A percentile compares a stretch with the other conserved stretches of the same genome.
These are phyloP conservation scores for Penicillium coprophilum DNA, from an alignment of 495 filamentous ascomycete species.

Conservation along the genomic window DNA sequence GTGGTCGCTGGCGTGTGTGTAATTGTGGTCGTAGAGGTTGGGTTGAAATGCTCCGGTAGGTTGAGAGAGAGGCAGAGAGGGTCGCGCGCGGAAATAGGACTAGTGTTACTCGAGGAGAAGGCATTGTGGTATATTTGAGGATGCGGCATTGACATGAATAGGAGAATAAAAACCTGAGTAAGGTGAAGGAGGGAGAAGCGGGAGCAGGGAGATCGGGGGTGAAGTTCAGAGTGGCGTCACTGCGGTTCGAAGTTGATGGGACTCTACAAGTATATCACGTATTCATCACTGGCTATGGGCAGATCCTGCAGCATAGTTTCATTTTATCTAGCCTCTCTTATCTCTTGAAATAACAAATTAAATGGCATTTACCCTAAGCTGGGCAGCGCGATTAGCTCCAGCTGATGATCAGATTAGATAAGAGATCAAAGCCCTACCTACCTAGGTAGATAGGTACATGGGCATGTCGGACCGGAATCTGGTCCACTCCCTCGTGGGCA, in stretches of 20 bases:
- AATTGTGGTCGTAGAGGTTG: conserved; percentile 8
- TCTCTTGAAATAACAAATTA: neutral
- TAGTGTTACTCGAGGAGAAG: conserved; percentile 13
- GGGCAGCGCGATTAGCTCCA: neutral
- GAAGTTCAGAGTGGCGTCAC: conserved; percentile 24
- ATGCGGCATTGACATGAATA: conserved; percentile 2
- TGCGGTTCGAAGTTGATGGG: neutral
- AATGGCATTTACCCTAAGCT: neutral
- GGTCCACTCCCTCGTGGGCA: too few relatives aligned
- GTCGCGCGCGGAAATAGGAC: conserved; percentile 5
- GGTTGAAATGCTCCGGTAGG: conserved; percentile 9
- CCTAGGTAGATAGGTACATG: too few relatives aligned
- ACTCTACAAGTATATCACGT: neutral
- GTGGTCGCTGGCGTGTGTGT: conserved; percentile 13
- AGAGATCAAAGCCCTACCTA: neutral
- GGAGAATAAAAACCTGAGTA: neutral
- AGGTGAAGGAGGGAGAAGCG: neutral
- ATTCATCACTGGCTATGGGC: neutral
- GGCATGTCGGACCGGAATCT: too few relatives aligned
- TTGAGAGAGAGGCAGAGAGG: neutral
- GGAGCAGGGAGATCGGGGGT: conserved; percentile 12
- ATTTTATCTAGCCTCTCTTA: too few relatives aligned
- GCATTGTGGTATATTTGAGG: conserved; percentile 15
- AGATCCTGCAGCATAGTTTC: too few relatives aligned
- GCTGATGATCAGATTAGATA: conserved; percentile 37